A percentile compares a stretch with the other conserved stretches of the same genome.
Evolutionary conservation across 2,329 filamentous ascomycete species (phyloP).

Genomic region (Lecanosticta acicola): DNA sequence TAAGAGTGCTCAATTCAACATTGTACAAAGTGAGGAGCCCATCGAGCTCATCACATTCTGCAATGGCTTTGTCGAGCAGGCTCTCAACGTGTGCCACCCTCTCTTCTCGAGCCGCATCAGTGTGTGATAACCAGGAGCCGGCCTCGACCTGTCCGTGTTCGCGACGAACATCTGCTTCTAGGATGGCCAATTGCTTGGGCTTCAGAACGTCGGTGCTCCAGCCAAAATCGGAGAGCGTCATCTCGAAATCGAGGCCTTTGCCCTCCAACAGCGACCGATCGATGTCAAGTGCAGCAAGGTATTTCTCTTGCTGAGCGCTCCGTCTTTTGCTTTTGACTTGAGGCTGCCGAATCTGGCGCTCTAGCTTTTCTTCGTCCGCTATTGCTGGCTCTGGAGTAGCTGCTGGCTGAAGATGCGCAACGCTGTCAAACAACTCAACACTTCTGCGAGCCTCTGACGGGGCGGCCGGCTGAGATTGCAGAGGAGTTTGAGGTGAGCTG

Average conservation of each 20-base stretch:
- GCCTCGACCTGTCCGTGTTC: slow-evolving; percentile 88
- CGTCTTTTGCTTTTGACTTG: slow-evolving; percentile 47
- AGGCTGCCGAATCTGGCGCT: slow-evolving; percentile 24
- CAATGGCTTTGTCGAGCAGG: slow-evolving; percentile 82
- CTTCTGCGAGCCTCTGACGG: slow-evolving; percentile 6
- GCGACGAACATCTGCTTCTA: slow-evolving; percentile 76
- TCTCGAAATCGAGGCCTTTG: slow-evolving; percentile 72
- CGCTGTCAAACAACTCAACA: slow-evolving; percentile 25
- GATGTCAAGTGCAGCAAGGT: slow-evolving; percentile 70
- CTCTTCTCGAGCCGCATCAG: slow-evolving; percentile 74
- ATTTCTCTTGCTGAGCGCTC: slow-evolving; percentile 70
- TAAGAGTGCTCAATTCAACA: slow-evolving; percentile 87
- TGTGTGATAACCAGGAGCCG: slow-evolving; percentile 80
- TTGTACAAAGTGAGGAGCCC: slow-evolving; percentile 90
- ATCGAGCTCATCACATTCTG: slow-evolving; percentile 93
- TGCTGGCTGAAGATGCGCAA: slow-evolving; percentile 11
- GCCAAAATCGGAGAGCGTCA: slow-evolving; percentile 77
- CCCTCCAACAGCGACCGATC: slow-evolving; percentile 71
- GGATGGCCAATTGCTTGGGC: slow-evolving; percentile 67
- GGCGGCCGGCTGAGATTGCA: neutral
- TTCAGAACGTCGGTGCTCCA: slow-evolving; percentile 78
- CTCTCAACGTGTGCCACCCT: slow-evolving; percentile 79
- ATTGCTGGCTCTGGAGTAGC: slow-evolving; percentile 8
- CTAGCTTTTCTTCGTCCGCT: slow-evolving; percentile 16
- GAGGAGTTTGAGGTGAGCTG: slow-evolving; percentile 28